Percentiles rank a stretch among this genome's conserved stretches.
phyloP scores from a whole-genome alignment of 345 rosid genomes.

The Trapa incisa region DNA sequence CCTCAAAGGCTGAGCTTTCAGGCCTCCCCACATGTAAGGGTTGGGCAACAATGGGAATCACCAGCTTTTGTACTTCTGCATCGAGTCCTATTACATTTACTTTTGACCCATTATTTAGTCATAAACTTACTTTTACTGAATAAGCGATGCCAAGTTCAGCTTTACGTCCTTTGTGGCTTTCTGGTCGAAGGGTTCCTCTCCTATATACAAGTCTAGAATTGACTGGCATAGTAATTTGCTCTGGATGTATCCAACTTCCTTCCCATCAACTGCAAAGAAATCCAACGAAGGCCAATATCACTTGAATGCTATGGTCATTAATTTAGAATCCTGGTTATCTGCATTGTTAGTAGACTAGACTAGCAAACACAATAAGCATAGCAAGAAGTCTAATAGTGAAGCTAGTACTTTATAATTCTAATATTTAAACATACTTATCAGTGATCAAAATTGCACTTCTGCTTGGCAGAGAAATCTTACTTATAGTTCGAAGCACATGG shows the following conservation, averaged over 20 bases:
- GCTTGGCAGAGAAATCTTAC: conserved; percentile 22
- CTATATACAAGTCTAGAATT: conserved; percentile 66
- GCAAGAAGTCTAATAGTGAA: background rate
- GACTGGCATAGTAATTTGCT: conserved; percentile 71
- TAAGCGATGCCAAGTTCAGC: conserved; percentile 40
- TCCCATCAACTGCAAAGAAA: conserved; percentile 47
- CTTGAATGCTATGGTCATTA: background rate
- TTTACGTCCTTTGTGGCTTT: conserved; percentile 63
- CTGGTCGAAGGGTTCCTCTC: conserved; percentile 68
- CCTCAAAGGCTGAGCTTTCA: too few relatives aligned
- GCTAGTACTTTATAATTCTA: background rate
- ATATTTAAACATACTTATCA: background rate
- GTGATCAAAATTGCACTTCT: background rate
- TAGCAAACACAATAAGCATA: background rate
- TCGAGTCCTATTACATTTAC: background rate
- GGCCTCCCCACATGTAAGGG: too few relatives aligned
- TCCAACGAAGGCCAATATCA: background rate
- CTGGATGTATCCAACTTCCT: conserved; percentile 63
- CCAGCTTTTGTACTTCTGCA: background rate
- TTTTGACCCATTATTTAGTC: background rate
- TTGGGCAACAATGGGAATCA: background rate
- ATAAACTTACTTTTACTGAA: conserved; percentile 6
- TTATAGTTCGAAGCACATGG: conserved; percentile 47
- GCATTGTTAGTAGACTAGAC: background rate
- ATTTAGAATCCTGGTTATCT: background rate